These are phyloP conservation scores for Agaricus subrufescens DNA, from an alignment of 768 basidiomycete species.

Conservation along the genomic window DNA sequence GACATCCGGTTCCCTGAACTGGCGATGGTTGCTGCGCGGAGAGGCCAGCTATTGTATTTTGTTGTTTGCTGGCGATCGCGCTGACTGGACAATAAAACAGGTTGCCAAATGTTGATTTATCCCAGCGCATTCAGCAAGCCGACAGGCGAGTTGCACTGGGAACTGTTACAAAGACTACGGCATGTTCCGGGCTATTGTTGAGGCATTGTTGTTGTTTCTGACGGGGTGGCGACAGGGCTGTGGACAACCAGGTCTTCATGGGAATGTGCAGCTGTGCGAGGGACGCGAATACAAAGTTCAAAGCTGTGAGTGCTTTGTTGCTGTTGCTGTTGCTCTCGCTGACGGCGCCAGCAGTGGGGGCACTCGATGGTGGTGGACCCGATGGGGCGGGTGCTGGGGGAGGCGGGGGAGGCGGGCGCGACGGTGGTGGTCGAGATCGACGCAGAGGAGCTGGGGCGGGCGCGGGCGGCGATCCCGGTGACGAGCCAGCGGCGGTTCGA, in stretches of 20 bases:
- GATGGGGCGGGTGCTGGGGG: slow-evolving; percentile 52
- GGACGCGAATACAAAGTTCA: slow-evolving; percentile 76
- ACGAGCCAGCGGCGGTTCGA: no score
- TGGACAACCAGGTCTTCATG: slow-evolving; percentile 96
- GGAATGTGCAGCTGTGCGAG: slow-evolving; percentile 96
- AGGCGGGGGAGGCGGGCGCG: no score
- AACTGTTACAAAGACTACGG: slow-evolving; percentile 83
- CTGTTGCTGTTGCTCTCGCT: background rate
- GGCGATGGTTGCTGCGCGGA: slow-evolving; percentile 83
- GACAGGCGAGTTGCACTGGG: slow-evolving; percentile 96
- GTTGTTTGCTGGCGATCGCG: background rate
- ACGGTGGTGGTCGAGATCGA: no score
- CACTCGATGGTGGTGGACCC: slow-evolving; percentile 92
- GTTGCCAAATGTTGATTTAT: slow-evolving; percentile 85
- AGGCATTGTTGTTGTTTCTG: background rate
- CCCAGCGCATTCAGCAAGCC: slow-evolving; percentile 95
- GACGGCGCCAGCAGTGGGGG: slow-evolving; percentile 58
- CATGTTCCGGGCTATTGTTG: slow-evolving; percentile 24
- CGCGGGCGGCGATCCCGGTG: no score
- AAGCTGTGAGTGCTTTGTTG: slow-evolving; percentile 57
- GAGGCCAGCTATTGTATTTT: slow-evolving; percentile 43
- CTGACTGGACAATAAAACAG: slow-evolving; percentile 29
- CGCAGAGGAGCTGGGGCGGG: no score
- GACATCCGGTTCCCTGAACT: slow-evolving; percentile 94
- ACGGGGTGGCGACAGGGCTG: slow-evolving; percentile 37